Evolutionary conservation across 176 grass and related monocot genomes (phyloP).

Genomic region (Poa pratensis): DNA sequence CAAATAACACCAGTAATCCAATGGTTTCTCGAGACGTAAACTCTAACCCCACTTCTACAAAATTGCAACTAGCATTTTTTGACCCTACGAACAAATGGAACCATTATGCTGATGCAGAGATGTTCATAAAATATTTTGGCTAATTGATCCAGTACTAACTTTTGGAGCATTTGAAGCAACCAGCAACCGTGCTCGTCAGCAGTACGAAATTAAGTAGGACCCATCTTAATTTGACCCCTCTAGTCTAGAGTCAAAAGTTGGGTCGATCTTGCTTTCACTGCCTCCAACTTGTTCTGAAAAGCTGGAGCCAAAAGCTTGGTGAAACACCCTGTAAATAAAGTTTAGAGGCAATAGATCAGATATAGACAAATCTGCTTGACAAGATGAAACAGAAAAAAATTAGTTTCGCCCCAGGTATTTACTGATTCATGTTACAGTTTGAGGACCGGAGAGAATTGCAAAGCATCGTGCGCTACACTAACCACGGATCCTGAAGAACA

Average conservation of each 20-base stretch:
- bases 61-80: background rate
- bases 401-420: too few species aligned
- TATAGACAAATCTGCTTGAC: too few species aligned
- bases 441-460: too few species aligned
- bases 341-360: background rate
- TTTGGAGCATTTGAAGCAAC: slow-evolving; percentile 4
- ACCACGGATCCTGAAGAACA: too few species aligned
- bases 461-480: too few species aligned
- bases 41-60: background rate
- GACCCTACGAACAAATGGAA: background rate
- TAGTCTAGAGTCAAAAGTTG: slow-evolving; percentile 12
- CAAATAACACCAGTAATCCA: background rate
- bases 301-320: background rate
- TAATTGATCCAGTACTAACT: slow-evolving; percentile 8
- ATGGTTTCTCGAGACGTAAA: background rate
- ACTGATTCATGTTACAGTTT: too few species aligned
- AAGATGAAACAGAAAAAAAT: too few species aligned
- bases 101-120: background rate
- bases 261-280: background rate
- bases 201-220: background rate
- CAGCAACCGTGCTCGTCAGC: background rate
- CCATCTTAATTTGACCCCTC: background rate
- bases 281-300: slow-evolving; percentile 7
- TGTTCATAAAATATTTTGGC: background rate
- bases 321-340: background rate